Conservation (phyloP, 202 grass and related monocot species). For the Hordeum pubiflorum region DNA sequence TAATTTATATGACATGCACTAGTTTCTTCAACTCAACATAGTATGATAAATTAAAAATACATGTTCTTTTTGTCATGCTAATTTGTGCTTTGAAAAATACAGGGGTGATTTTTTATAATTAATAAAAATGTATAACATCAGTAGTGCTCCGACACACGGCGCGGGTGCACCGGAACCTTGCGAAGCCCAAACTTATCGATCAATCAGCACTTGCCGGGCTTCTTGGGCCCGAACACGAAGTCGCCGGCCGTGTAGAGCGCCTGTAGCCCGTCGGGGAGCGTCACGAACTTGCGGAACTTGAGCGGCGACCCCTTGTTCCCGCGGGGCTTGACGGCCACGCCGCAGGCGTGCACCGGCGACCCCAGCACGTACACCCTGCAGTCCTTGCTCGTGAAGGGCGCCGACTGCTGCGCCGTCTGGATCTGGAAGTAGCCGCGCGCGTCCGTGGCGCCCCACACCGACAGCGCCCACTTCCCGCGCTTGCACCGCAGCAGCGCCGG, state of each 20-base stretch:
- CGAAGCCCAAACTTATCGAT: neutral
- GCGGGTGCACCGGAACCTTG: too few relatives aligned
- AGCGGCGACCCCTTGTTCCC: slow-evolving; percentile 14
- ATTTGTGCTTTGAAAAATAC: too few relatives aligned
- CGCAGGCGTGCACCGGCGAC: slow-evolving; percentile 38
- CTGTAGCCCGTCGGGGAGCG: slow-evolving; percentile 27
- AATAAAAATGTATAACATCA: too few relatives aligned
- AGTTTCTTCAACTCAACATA: too few relatives aligned
- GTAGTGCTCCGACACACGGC: too few relatives aligned
- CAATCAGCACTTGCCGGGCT: slow-evolving; percentile 31
- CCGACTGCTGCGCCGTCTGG: slow-evolving; percentile 40
- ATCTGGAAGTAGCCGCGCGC: slow-evolving; percentile 51
- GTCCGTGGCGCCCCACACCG: slow-evolving; percentile 25
- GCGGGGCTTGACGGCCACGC: slow-evolving; percentile 12
- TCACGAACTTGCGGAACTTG: slow-evolving; percentile 39
- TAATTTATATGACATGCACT: too few relatives aligned
- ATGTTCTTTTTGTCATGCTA: too few relatives aligned
- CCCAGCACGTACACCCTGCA: slow-evolving; percentile 45
- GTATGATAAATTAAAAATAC: too few relatives aligned
- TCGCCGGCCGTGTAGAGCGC: slow-evolving; percentile 31
- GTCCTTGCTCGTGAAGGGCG: slow-evolving; percentile 35
- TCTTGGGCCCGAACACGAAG: slow-evolving; percentile 41
- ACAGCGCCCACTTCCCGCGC: slow-evolving; percentile 5
- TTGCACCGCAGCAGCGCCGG: slow-evolving; percentile 38
- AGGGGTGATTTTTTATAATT: too few relatives aligned